Evolutionary conservation across 176 grass and related monocot genomes (phyloP).

Genomic region (Juncus inflexus): DNA sequence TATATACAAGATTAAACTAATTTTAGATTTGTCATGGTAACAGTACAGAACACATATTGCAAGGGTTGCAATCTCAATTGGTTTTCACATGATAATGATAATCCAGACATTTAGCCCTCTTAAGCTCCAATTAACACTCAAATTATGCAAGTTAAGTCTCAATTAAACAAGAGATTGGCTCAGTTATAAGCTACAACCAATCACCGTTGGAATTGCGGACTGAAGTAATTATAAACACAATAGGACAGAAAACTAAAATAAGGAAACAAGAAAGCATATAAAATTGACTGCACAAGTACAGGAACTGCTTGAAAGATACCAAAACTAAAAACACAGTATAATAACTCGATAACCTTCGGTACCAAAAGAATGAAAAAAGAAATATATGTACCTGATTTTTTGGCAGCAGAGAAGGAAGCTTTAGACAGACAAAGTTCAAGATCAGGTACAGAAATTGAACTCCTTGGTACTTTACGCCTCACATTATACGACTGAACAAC

Average conservation of each 20-base stretch:
- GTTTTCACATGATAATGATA: too few relatives aligned
- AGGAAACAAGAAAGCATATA: neutral
- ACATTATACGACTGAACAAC: slow-evolving; percentile 83
- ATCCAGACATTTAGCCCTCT: too few relatives aligned
- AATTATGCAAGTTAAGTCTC: too few relatives aligned
- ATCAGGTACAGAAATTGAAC: slow-evolving; percentile 62
- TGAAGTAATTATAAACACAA: neutral
- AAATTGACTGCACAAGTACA: neutral
- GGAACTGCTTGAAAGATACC: slow-evolving; percentile 36
- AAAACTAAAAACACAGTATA: too few relatives aligned
- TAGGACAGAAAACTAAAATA: neutral
- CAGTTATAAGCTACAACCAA: too few relatives aligned
- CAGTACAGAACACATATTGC: too few relatives aligned
- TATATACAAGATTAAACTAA: too few relatives aligned
- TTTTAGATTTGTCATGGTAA: too few relatives aligned
- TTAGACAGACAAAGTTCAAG: slow-evolving; percentile 80
- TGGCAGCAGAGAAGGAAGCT: slow-evolving; percentile 63
- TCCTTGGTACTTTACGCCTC: slow-evolving; percentile 87
- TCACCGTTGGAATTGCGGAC: too few relatives aligned
- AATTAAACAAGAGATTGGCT: too few relatives aligned
- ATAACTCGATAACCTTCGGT: neutral
- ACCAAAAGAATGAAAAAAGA: neutral
- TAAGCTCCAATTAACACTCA: too few relatives aligned
- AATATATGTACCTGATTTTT: slow-evolving; percentile 55
- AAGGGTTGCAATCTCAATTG: too few relatives aligned